phyloP scores from a whole-genome alignment of 768 basidiomycete genomes.

The Hypholoma sublateritium region DNA sequence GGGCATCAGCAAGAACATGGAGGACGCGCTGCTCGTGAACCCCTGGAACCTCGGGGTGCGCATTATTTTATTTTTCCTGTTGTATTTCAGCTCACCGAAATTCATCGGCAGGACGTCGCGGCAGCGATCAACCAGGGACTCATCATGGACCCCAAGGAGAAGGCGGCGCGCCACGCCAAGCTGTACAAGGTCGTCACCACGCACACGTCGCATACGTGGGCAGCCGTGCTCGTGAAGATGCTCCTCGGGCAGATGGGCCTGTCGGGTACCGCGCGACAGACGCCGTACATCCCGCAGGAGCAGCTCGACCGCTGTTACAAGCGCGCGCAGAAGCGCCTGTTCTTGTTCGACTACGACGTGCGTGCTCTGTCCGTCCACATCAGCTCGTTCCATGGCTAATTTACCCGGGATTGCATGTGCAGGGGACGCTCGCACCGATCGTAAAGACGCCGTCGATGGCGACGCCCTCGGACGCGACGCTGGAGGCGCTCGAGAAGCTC shows the following conservation, averaged over 20 bases:
- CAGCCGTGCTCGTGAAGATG: conserved; percentile 85
- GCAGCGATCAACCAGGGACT: conserved; percentile 89
- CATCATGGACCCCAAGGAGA: conserved; percentile 77
- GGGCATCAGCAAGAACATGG: conserved; percentile 94
- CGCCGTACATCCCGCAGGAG: conserved; percentile 76
- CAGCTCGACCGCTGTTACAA: conserved; percentile 61
- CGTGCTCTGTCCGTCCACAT: conserved; percentile 27
- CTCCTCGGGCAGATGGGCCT: conserved; percentile 79
- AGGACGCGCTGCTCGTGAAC: conserved; percentile 86
- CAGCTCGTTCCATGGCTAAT: conserved; percentile 2
- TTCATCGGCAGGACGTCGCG: conserved; percentile 64
- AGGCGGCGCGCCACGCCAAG: conserved; percentile 66
- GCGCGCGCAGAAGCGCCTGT: conserved; percentile 75
- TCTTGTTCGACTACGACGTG: conserved; percentile 96
- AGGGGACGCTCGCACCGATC: conserved; percentile 97
- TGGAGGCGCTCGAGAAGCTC: conserved; percentile 71
- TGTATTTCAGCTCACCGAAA: neutral
- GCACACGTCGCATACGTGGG: conserved; percentile 96
- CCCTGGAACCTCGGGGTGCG: conserved; percentile 92
- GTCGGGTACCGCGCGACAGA: conserved; percentile 78
- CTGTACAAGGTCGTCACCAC: conserved; percentile 86
- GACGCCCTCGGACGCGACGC: conserved; percentile 70
- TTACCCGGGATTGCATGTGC: neutral
- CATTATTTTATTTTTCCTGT: conserved; percentile 14
- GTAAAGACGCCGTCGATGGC: conserved; percentile 93